Evolutionary conservation across 2,329 filamentous ascomycete genomes (phyloP).

Genomic region (Fusarium praegraminearum): DNA sequence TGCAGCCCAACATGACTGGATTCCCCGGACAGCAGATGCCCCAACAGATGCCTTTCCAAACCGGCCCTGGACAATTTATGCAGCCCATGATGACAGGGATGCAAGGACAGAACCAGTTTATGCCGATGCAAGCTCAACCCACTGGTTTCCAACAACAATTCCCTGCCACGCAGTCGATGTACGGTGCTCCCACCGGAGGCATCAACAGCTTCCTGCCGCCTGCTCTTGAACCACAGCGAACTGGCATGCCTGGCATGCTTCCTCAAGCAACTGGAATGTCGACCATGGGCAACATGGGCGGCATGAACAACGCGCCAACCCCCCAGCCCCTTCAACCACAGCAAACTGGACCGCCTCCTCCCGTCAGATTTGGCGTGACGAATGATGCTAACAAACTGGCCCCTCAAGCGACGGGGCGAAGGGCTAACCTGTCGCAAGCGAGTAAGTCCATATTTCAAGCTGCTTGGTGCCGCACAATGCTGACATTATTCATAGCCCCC

Average conservation of each 20-base stretch:
- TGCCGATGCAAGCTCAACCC: conserved; percentile 69
- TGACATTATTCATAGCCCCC: conserved; percentile 56
- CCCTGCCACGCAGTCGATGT: conserved; percentile 61
- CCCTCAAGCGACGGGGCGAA: conserved; percentile 87
- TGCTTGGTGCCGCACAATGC: conserved; percentile 1
- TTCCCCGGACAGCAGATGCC: conserved; percentile 53
- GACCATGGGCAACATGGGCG: conserved; percentile 55
- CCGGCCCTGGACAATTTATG: conserved; percentile 55
- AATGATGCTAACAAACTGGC: conserved; percentile 79
- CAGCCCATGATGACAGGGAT: conserved; percentile 65
- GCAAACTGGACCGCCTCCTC: conserved; percentile 77
- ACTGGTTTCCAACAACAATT: conserved; percentile 69
- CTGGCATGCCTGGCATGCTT: conserved; percentile 62
- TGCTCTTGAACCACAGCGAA: conserved; percentile 70
- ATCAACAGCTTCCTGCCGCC: conserved; percentile 71
- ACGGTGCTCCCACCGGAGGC: conserved; percentile 58
- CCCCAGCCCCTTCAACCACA: conserved; percentile 62
- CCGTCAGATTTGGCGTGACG: conserved; percentile 87
- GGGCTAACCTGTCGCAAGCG: conserved; percentile 92
- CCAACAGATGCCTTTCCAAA: conserved; percentile 55
- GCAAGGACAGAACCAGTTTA: conserved; percentile 57
- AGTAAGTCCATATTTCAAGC: conserved; percentile 75
- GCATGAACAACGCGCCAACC: conserved; percentile 58
- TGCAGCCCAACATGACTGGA: conserved; percentile 55
- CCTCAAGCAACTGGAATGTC: conserved; percentile 59